Base-by-base conservation (phyloP, 331 rosid genomes). In the Arachis monticola region DNA sequence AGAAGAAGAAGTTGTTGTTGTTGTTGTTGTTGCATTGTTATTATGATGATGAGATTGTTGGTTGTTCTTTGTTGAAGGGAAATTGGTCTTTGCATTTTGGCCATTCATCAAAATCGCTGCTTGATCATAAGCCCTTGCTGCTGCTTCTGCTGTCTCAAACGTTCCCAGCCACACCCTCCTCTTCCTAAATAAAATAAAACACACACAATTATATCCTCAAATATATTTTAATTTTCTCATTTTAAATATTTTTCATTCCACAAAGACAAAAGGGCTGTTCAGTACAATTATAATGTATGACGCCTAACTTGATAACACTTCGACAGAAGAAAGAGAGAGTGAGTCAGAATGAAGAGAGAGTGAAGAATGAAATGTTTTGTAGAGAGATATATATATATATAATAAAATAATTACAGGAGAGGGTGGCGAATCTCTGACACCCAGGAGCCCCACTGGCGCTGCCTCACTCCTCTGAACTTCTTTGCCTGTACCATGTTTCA, bases 381-480 rank as follows among this genome's bases (percentile, higher is more conserved):
- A 27, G 30, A 27, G 30, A 27, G 1, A 27, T 0, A 22, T 27
- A 27, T 27, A 27, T 27, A 27, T 27, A 70, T 57, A 60, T 2
- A 69, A 44, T 85, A 81, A 79, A 75, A 60, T 82, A 2, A 14
- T 78, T 86, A 92, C 99, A 95, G 95, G 30, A 95, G 79, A 4
- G 99, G 99, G 41, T 95, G 99, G 88, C 99, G 99, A 79, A 95
- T 95, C 75, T 95, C 99, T 90, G 99, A 95, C 97, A 95, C 99
- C 99, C 99, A 95, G 13, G 99, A 95, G 96, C 99, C 99, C 99
- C 99, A 95, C 99, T 95, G 99, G 79, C 99, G 97, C 70, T 95
- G 99, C 97, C 99, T 92, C 68, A 95, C 99, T 13, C 99, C 99
- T 79, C 99, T 95, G 84, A 90, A 95, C 90, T 95, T 95, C 88